Percentiles rank a stretch among this genome's conserved stretches.
Conservation (phyloP, 176 grass and related monocot species). For the Ensete ventricosum region DNA sequence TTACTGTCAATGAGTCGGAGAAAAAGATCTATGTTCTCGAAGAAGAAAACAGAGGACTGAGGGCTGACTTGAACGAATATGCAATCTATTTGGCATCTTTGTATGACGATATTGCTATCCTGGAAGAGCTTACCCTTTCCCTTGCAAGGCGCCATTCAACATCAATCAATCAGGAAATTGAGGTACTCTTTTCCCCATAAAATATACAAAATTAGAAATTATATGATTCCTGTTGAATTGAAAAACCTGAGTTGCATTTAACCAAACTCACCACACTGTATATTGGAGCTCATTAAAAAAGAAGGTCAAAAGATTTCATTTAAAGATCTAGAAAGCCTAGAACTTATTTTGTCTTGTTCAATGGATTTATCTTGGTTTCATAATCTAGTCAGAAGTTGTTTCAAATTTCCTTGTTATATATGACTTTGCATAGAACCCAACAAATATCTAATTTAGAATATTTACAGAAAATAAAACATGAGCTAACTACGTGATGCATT, state of each 20-base stretch:
- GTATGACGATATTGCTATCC: conserved; percentile 48
- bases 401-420: background rate
- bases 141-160: conserved; percentile 47
- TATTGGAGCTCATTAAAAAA: background rate
- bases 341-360: no score
- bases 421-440: background rate
- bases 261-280: background rate
- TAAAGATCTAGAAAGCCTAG: background rate
- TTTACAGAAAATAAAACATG: background rate
- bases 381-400: background rate
- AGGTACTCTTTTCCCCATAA: conserved; percentile 34
- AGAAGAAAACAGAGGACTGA: conserved; percentile 69
- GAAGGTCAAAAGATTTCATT: background rate
- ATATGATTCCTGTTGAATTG: background rate
- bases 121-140: conserved; percentile 57
- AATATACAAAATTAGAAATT: background rate
- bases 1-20: conserved; percentile 52
- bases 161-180: conserved; percentile 40
- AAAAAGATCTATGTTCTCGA: conserved; percentile 62
- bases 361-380: no score
- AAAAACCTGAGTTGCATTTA: background rate
- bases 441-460: background rate
- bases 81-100: conserved; percentile 48
- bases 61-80: conserved; percentile 61
- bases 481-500: conserved; percentile 11